These are phyloP conservation scores for Coemansia guatemalensis DNA, from an alignment of 192 early-diverging fungal genomes.

Conservation along the genomic window DNA sequence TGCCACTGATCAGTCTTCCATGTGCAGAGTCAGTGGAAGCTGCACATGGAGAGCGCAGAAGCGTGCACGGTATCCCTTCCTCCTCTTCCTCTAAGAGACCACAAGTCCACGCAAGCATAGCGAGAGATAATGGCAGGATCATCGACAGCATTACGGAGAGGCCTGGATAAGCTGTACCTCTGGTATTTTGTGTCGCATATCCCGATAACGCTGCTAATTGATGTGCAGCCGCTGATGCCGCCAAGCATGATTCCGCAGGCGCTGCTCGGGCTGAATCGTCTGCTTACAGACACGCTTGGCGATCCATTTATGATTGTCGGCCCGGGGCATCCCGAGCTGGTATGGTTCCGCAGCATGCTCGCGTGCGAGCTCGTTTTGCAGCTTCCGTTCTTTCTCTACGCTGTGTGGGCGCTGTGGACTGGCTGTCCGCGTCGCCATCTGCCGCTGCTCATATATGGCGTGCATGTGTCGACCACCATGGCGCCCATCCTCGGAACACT, in stretches of 20 bases:
- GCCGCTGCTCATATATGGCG: constrained; percentile 63
- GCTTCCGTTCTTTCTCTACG: constrained; percentile 70
- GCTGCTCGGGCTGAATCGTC: constrained; percentile 32
- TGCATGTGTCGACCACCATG: constrained; percentile 75
- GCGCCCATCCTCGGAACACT: constrained; percentile 59
- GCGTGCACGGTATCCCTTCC: neutral
- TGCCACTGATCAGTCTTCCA: neutral
- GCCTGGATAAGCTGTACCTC: constrained; percentile 63
- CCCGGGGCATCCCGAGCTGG: constrained; percentile 24
- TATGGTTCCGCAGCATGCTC: constrained; percentile 69
- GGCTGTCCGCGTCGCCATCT: constrained; percentile 25
- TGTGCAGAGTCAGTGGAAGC: neutral
- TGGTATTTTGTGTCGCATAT: constrained; percentile 72
- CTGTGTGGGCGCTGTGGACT: constrained; percentile 57
- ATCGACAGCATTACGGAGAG: constrained; percentile 16
- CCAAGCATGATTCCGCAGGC: constrained; percentile 27
- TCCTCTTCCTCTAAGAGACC: neutral
- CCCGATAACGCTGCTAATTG: constrained; percentile 63
- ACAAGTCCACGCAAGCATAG: neutral
- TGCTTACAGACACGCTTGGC: constrained; percentile 54
- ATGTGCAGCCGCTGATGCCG: constrained; percentile 59
- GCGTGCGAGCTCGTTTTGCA: constrained; percentile 63
- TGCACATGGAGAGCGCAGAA: neutral
- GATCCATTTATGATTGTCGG: constrained; percentile 65
- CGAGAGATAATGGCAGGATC: neutral